Conservation (phyloP, 169 alveolate species). For the Cryptosporidium viatorum region DNA sequence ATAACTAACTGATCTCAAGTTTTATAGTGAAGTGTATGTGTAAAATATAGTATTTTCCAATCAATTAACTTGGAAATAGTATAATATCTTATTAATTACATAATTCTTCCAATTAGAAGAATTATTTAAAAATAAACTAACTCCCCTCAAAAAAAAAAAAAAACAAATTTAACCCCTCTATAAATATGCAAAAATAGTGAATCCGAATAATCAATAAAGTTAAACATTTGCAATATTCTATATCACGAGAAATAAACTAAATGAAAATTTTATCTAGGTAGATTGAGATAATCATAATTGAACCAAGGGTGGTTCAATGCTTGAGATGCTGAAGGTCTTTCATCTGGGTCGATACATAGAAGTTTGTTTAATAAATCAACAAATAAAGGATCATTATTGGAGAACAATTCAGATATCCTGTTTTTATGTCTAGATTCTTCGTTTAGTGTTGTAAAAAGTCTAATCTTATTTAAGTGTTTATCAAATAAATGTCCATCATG, state of each 20-base stretch:
- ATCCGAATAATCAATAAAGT: neutral
- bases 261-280: neutral
- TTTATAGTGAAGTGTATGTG: neutral
- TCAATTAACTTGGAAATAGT: neutral
- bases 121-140: too few relatives aligned
- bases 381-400: constrained; percentile 13
- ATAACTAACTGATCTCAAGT: neutral
- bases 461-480: neutral
- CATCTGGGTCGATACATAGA: constrained; percentile 87
- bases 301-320: constrained; percentile 85
- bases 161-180: neutral
- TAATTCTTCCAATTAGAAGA: neutral
- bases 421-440: neutral
- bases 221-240: neutral
- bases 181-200: too few relatives aligned
- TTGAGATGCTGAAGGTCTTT: constrained; percentile 89
- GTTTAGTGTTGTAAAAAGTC: neutral
- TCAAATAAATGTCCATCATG: constrained; percentile 60
- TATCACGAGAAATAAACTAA: neutral
- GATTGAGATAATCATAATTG: constrained; percentile 5
- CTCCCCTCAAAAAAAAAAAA: neutral
- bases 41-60: neutral
- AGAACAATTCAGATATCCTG: constrained; percentile 7
- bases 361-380: constrained; percentile 44
- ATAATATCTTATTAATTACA: neutral